Base-by-base conservation (phyloP, 257 asterid species). In the Lycium barbarum region DNA sequence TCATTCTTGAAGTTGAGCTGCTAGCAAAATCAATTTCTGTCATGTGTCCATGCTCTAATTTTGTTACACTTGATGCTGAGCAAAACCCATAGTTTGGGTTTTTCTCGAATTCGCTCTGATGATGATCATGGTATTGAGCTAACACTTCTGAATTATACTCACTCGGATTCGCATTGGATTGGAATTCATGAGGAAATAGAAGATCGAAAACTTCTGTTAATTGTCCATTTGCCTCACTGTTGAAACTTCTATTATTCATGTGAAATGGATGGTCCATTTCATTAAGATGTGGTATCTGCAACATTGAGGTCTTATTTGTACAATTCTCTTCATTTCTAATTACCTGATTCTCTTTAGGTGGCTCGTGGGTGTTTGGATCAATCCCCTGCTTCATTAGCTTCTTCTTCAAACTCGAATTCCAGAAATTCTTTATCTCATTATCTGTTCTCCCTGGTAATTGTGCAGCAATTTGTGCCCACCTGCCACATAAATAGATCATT, bases 391-490 rank as follows among this genome's bases (percentile, higher is more conserved):
- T 95, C 59, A 88, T 63, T 7, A 95, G 88, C 87, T 92, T 95
- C 92, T 94, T 95, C 91, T 94, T 95, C 43, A 95, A 87, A 86
- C 87, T 86, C 3, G 98, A 94, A 79, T 95, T 93, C 97, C 98
- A 95, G 22, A 92, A 93, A 76, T 95, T 95, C 85, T 95, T 95
- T 20, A 95, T 94, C 92, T 94, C 98, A 26, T 95, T 95, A 38
- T 95, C 98, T 43, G 98, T 95, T 91, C 98, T 94, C 51, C 98
- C 98, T 0, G 97, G 98, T 54, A 95, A 82, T 14, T 93, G 98
- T 17, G 94, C 87, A 35, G 98, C 98, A 57, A 95, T 94, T 87
- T 94, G 97, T 61, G 99, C 98, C 99, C 99, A 95, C 89, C 99
- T 95, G 90, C 80, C 84, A 83, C 71, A 22, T 66, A 66, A 22